Base-by-base conservation (phyloP, 176 grass and related monocot genomes). In the Guadua angustifolia region DNA sequence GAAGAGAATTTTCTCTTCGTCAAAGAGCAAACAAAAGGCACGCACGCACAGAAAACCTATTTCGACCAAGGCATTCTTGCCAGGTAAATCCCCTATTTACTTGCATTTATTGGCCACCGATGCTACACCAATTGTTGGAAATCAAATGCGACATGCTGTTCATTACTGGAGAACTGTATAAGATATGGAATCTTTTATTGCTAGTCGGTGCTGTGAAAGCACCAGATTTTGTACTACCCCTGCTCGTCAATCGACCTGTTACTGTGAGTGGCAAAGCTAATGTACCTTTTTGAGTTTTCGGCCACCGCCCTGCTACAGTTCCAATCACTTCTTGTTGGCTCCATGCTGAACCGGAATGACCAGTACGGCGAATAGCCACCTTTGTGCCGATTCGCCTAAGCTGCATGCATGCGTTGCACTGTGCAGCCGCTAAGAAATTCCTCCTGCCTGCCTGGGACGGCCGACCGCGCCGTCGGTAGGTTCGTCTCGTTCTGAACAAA, bases 61-160 rank as follows among this genome's bases (percentile, higher is more conserved):
- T 45, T 74, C 57, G 69, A 80, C 59, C 59, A n/a, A 13, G 46
- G 57, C 24, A 73, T 74, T 39, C 25, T 56, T 16, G 69, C n/a
- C 46, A 51, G 75, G 55, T 58, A 58, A 58, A 10, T 22, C 4
- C 21, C 47, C 22, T 67, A 60, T 56, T 29, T 1, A 47, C 6
- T 68, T 11, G 53, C 55, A 72, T 88, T 85, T 68, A 74, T 17
- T 51, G 61, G 60, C 16, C 58, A 36, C 13, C 36, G 57, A 71
- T 71, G 56, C 86, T 35, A 62, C 24, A 7, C 71, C 22, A 32
- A 51, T 52, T 35, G 88, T 64, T 77, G 50, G 51, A 74, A 62
- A 86, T 26, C 72, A 64, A 71, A 64, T 1, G 56, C 64, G 8
- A 66, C 46, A 25, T 7, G 33, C 47, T 22, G 73, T 62, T 78